Evolutionary conservation across 306 rosid species (phyloP), one percentile per base, ranked within the genome.

Genomic region (Phaseolus lunatus): DNA sequence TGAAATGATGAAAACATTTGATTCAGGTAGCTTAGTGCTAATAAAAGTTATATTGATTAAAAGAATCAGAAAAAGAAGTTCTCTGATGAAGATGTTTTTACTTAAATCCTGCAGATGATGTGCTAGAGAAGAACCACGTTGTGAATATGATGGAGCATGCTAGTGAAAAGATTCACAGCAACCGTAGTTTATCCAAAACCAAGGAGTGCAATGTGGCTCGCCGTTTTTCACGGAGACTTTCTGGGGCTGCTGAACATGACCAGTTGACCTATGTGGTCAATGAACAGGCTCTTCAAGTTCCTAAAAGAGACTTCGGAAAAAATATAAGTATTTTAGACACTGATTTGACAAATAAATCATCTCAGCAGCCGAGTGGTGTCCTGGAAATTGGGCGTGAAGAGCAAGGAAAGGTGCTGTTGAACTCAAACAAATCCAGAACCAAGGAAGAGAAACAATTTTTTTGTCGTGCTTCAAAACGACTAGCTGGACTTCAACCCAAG

Each of bases 401-500:
- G 26, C 58, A 18, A 52, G 26, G 13, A 52, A 26, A 52, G 12
- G 58, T 19, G 9, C 26, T 8, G 9, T 54, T 54, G 62, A 54
- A 29, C 82, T 73, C 45, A 5, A 85, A 67, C 67, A 89, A 81
- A 70, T 56, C 82, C 67, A 80, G 67, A 84, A 81, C 71, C 33
- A 81, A 72, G 83, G 84, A 86, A 81, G 87, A 81, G 81, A 79
- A 19, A 39, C 45, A 56, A 14, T 23, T 23, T 56, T 13, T 23
- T 22, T 12, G 54, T 14, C 82, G 79, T 64, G 59, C 89, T 58
- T 84, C 93, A 44, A 87, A 86, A 73, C 83, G 86, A 65, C 41
- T 83, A 45, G 83, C 89, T 79, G 88, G 85, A 26, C 27, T 67
- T 59, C 83, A 90, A 67, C 84, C 88, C 37, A 87, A 84, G 80